Percentiles rank a stretch among this genome's conserved stretches.
These are phyloP conservation scores for Zanthoxylum bungeanum DNA, from an alignment of 345 rosid species.

Conservation along the genomic window DNA sequence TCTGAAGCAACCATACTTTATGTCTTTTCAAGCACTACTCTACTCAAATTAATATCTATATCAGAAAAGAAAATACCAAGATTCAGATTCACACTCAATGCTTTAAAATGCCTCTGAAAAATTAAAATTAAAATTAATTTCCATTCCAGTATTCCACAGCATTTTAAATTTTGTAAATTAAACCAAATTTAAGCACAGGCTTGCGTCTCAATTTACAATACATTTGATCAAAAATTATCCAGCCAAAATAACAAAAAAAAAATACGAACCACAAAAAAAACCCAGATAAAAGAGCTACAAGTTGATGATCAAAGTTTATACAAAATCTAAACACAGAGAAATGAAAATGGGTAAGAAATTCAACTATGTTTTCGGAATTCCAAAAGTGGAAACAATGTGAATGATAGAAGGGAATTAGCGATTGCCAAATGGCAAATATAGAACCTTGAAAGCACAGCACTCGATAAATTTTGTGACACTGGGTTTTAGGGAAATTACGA, in stretches of 20 bases:
- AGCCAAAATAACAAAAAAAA: background rate
- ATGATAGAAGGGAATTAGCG: background rate
- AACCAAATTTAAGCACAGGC: background rate
- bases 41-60: background rate
- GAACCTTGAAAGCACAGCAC: background rate
- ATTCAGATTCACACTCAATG: background rate
- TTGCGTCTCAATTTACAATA: background rate
- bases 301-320: background rate
- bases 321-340: background rate
- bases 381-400: background rate
- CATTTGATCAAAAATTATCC: background rate
- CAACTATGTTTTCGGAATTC: background rate
- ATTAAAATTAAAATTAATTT: background rate
- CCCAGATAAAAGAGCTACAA: background rate
- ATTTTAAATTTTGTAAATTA: background rate
- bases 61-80: background rate
- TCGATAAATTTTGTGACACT: too few relatives aligned
- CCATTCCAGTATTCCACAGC: background rate
- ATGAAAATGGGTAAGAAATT: background rate
- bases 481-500: too few relatives aligned
- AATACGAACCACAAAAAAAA: background rate
- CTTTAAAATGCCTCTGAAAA: background rate
- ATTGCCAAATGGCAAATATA: background rate
- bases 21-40: background rate
- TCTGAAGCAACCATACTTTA: constrained; percentile 28